A percentile compares a stretch with the other conserved stretches of the same genome.
Evolutionary conservation across 805 yeast species (phyloP).

Genomic region (Nakazawaea ernobii): DNA sequence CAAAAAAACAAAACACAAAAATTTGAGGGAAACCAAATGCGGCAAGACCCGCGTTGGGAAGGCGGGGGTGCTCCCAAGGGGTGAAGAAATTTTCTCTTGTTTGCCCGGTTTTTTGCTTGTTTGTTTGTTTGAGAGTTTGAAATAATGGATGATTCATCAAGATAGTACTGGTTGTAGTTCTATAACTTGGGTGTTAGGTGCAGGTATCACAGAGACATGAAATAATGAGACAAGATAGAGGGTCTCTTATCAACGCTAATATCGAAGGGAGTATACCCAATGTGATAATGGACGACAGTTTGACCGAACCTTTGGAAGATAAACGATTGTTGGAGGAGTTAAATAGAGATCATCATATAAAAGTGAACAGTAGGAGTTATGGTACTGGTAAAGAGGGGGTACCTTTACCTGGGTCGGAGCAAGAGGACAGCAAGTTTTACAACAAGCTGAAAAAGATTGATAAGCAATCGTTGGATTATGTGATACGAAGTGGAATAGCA

Average conservation of each 20-base stretch:
- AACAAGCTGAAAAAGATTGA: conserved; percentile 31
- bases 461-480: conserved; percentile 71
- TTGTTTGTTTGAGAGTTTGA: too few relatives aligned
- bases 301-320: conserved; percentile 5
- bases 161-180: too few relatives aligned
- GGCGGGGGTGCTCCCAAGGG: too few relatives aligned
- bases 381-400: neutral
- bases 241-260: neutral
- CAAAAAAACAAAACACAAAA: too few relatives aligned
- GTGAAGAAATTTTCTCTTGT: too few relatives aligned
- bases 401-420: neutral
- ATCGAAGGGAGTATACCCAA: neutral
- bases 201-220: neutral
- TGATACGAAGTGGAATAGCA: conserved; percentile 79
- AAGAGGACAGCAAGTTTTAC: neutral
- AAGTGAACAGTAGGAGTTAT: neutral
- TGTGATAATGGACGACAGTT: conserved; percentile 7
- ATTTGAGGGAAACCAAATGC: too few relatives aligned
- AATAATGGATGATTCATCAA: too few relatives aligned
- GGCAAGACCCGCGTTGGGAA: too few relatives aligned
- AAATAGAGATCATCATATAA: conserved; percentile 8
- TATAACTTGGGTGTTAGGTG: too few relatives aligned
- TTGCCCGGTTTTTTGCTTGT: too few relatives aligned
- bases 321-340: conserved; percentile 3
- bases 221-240: conserved; percentile 1